These are phyloP conservation scores for Coemansia sp. DNA, from an alignment of 192 early-diverging fungal species.

Conservation along the genomic window DNA sequence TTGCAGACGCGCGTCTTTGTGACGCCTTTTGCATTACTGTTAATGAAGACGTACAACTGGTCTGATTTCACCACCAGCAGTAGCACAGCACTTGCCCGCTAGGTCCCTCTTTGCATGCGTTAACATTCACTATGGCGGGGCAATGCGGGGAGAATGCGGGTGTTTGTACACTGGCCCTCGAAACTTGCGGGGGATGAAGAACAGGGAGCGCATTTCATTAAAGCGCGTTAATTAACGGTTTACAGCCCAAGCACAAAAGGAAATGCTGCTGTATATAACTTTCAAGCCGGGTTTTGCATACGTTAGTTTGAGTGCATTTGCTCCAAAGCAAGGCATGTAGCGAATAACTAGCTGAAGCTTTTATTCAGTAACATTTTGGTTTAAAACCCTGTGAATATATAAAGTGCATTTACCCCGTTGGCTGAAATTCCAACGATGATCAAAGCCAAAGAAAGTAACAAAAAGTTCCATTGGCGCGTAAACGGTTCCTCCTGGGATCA, in stretches of 20 bases:
- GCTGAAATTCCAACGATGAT: not conserved
- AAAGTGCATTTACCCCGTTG: not conserved
- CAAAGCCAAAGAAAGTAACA: not conserved
- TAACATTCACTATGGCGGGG: not conserved
- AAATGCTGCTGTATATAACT: too few species aligned
- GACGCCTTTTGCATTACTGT: too few species aligned
- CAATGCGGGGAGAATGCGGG: not conserved
- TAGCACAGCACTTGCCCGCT: not conserved
- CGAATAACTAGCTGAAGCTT: too few species aligned
- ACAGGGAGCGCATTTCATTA: not conserved
- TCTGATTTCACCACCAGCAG: not conserved
- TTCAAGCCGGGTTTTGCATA: too few species aligned
- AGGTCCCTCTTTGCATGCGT: not conserved
- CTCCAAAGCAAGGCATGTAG: too few species aligned
- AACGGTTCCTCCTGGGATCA: not conserved
- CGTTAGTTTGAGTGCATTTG: too few species aligned
- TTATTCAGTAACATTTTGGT: too few species aligned
- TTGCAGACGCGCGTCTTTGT: too few species aligned
- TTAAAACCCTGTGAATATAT: too few species aligned
- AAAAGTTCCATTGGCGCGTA: not conserved
- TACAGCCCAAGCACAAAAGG: not conserved
- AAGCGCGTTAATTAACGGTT: not conserved
- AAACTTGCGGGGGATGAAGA: not conserved
- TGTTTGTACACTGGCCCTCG: not conserved
- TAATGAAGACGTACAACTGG: too few species aligned